Evolutionary conservation across 1,284 basidiomycete genomes (phyloP), one percentile per base, ranked within the genome.

Genomic region (Rhodotorula mucilaginosa): DNA sequence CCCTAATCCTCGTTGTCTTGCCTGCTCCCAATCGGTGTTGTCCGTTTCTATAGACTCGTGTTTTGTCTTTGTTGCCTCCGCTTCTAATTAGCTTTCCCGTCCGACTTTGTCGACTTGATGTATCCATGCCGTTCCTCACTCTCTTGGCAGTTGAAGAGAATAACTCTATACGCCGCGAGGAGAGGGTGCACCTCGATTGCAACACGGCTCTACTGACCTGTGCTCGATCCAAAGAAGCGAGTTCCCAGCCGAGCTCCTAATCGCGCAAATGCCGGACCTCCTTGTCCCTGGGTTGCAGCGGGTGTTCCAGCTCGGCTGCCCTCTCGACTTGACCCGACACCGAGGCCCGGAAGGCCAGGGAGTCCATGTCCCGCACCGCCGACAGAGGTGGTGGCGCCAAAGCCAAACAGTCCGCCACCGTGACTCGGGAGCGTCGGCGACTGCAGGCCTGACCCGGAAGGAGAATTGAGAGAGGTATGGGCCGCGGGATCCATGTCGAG

Each of bases 401-500:
- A 64, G 26, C 56, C 49, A 57, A 68, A 68, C 10, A 68, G 61
- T 44, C 48, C 67, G 58, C 8, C 52, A 62, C 52, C 48, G 65
- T 58, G 39, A 47, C 4, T 44, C n/a, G 26, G 54, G 5, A 23
- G 31, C 46, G 64, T 64, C 1, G 76, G 74, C 46, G 74, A 75
- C 52, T 44, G 68, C 26, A 75, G 26, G 5, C 76, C 76, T 2
- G 74, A 77, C 1, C 57, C 61, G 1, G 74, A 72, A 52, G 69
- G 65, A 16, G 74, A 74, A 26, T 63, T 72, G 70, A 77, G 68
- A 56, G 76, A 68, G 31, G 54, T 65, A 3, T 44, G 23, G 23
- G 65, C 47, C 67, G 61, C 34, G 13, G 91, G 91, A 79, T 97
- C 93, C 95, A 98, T 98, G 80, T 98, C 95, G 51, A 97, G 86